phyloP scores from a whole-genome alignment of 2,329 filamentous ascomycete species.

The Epichloe hybrida region DNA sequence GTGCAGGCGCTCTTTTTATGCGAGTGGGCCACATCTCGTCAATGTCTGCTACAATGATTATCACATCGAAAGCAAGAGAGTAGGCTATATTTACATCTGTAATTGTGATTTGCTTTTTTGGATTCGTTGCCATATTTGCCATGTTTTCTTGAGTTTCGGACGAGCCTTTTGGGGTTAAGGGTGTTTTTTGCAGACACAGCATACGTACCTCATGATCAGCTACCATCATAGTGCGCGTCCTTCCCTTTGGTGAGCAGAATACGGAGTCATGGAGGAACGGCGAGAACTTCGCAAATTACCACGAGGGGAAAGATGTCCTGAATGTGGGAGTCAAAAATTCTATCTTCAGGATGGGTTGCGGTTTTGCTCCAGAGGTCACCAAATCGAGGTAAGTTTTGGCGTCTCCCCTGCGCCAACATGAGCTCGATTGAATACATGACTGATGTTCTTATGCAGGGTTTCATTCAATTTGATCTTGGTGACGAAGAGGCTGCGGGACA shows the following conservation, averaged over 20 bases:
- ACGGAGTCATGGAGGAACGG: constrained; percentile 24
- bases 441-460: constrained; percentile 25
- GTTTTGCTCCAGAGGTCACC: constrained; percentile 71
- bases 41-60: no score
- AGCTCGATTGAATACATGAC: neutral
- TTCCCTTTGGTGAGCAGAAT: no score
- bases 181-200: neutral
- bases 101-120: no score
- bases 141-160: neutral
- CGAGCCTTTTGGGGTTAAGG: neutral
- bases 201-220: neutral
- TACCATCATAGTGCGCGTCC: neutral
- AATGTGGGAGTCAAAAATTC: constrained; percentile 59
- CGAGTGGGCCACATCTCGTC: no score
- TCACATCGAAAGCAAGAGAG: no score
- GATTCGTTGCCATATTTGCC: neutral
- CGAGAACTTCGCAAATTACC: constrained; percentile 36
- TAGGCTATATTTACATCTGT: no score
- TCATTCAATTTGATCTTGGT: constrained; percentile 40
- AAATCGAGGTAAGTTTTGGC: constrained; percentile 48
- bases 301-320: constrained; percentile 39
- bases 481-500: constrained; percentile 61
- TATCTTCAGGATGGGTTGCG: constrained; percentile 63
- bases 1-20: no score
- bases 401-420: neutral